A percentile compares a stretch with the other conserved stretches of the same genome.
phyloP scores from a whole-genome alignment of 2,329 filamentous ascomycete genomes.

The Lizonia empirigonia region DNA sequence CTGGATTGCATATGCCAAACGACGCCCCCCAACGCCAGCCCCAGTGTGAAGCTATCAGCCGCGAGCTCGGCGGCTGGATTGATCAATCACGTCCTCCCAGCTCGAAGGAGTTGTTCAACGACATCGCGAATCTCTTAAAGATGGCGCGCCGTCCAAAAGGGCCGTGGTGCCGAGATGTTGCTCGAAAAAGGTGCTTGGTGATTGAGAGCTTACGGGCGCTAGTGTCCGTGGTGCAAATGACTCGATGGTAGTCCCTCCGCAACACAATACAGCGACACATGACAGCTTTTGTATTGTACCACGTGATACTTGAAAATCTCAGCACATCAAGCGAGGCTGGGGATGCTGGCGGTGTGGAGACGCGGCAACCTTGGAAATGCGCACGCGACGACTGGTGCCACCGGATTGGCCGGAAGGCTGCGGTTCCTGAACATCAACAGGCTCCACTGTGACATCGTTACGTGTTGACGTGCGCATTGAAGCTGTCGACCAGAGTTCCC shows the following conservation, averaged over 20 bases:
- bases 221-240: too few relatives aligned
- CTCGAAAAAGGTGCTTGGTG: not conserved
- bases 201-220: not conserved
- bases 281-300: too few relatives aligned
- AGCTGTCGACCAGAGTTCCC: constrained; percentile 6
- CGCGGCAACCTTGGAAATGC: not conserved
- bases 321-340: not conserved
- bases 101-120: not conserved
- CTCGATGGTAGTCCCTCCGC: not conserved
- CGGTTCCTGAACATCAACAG: constrained; percentile 20
- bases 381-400: constrained; percentile 7
- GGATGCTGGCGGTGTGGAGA: not conserved
- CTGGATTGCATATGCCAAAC: not conserved
- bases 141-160: not conserved
- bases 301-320: not conserved
- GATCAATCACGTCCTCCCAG: not conserved
- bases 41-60: not conserved
- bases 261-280: not conserved
- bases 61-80: not conserved
- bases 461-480: constrained; percentile 20
- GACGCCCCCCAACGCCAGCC: constrained; percentile 2
- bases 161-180: not conserved
- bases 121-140: not conserved
- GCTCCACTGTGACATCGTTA: constrained; percentile 31
- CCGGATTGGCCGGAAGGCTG: constrained; percentile 27